Evolutionary conservation across 2,329 filamentous ascomycete genomes (phyloP).

Genomic region (Sarocladium kiliense): DNA sequence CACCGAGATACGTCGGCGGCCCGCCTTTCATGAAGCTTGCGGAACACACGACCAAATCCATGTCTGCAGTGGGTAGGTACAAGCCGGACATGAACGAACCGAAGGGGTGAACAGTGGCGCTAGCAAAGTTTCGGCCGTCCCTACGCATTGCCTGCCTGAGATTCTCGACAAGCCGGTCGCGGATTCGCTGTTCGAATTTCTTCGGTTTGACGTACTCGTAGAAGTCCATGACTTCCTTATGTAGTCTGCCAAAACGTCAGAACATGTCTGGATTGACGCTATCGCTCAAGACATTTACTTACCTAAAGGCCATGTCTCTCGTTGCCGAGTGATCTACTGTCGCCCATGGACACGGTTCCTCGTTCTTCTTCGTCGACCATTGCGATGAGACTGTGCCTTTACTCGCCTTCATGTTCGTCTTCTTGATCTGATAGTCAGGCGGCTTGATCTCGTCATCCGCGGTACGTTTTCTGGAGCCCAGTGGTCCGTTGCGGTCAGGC

Average conservation of each 20-base stretch:
- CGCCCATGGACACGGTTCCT: slow-evolving; percentile 59
- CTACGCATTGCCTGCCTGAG: slow-evolving; percentile 55
- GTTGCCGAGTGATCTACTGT: slow-evolving; percentile 48
- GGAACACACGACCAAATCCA: slow-evolving; percentile 82
- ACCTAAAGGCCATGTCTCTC: slow-evolving; percentile 52
- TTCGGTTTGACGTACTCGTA: slow-evolving; percentile 78
- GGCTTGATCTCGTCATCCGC: slow-evolving; percentile 62
- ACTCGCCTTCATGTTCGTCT: slow-evolving; percentile 40
- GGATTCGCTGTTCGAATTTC: slow-evolving; percentile 70
- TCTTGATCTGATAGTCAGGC: slow-evolving; percentile 47
- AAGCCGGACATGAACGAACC: slow-evolving; percentile 90
- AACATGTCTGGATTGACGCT: not conserved
- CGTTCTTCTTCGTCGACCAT: slow-evolving; percentile 43
- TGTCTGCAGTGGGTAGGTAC: slow-evolving; percentile 70
- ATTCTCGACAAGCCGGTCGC: slow-evolving; percentile 65
- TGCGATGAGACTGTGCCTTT: slow-evolving; percentile 44
- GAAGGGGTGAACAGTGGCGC: slow-evolving; percentile 67
- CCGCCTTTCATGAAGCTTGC: slow-evolving; percentile 50
- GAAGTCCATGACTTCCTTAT: slow-evolving; percentile 87
- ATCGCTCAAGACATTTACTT: slow-evolving; percentile 25
- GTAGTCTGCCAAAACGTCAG: slow-evolving; percentile 51
- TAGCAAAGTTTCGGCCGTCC: slow-evolving; percentile 43
- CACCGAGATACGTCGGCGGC: slow-evolving; percentile 39
- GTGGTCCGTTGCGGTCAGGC: slow-evolving; percentile 32
- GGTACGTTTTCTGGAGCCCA: slow-evolving; percentile 71